phyloP scores from a whole-genome alignment of 23 red algal genomes.

The Chondrus crispus region DNA sequence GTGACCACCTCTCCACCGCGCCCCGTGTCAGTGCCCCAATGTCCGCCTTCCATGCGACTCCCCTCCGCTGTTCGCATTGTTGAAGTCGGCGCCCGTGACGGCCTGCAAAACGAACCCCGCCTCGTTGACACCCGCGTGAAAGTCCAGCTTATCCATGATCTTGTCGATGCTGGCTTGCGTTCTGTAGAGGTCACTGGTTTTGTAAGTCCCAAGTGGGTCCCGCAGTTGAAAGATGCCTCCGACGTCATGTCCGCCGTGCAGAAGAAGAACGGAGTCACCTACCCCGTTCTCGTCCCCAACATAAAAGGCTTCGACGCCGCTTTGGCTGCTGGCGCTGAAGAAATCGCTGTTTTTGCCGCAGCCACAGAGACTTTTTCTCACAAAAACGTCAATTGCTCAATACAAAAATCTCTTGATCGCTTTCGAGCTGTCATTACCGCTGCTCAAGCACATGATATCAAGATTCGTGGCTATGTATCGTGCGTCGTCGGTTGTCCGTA shows the following conservation, averaged over 20 bases:
- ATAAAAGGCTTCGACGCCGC: conserved; percentile 66
- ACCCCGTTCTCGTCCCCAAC: conserved; percentile 91
- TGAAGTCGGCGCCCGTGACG: conserved; percentile 84
- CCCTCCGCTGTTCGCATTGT: conserved; percentile 59
- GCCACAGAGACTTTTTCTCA: conserved; percentile 79
- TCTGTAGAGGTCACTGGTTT: conserved; percentile 81
- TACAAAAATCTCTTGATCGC: conserved; percentile 65
- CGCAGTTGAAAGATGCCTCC: conserved; percentile 78
- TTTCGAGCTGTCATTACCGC: conserved; percentile 19
- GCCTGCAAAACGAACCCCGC: conserved; percentile 85
- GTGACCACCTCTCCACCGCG: too few relatives aligned
- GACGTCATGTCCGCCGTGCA: conserved; percentile 52
- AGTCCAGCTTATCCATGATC: conserved; percentile 70
- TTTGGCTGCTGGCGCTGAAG: conserved; percentile 46
- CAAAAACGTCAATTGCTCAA: conserved; percentile 79
- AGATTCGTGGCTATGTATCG: conserved; percentile 84
- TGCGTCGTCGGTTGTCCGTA: conserved; percentile 89
- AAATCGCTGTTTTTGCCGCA: conserved; percentile 87
- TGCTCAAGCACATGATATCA: conserved; percentile 17
- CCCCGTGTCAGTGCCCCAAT: not conserved
- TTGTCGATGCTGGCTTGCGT: conserved; percentile 75
- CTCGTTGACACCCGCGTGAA: conserved; percentile 49
- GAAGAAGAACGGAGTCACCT: conserved; percentile 21
- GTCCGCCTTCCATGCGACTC: not conserved
- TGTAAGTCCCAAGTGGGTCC: conserved; percentile 79